Percentiles rank a stretch among this genome's conserved stretches.
phyloP scores from a whole-genome alignment of 257 asterid species.

The Coffea canephora region DNA sequence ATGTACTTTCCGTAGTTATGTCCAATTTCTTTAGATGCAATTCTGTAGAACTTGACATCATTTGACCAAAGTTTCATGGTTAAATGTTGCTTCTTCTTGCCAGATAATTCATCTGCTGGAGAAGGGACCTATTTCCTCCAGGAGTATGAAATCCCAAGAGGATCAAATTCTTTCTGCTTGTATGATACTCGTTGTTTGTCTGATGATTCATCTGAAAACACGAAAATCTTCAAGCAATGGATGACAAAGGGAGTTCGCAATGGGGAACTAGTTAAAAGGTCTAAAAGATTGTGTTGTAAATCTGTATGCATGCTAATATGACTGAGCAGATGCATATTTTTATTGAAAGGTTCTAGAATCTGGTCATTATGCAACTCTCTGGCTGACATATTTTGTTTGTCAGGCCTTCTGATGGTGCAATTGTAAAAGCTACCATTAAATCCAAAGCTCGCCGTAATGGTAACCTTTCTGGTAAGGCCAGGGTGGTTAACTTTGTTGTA shows the following conservation, averaged over 20 bases:
- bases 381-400: slow-evolving; percentile 14
- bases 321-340: neutral
- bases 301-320: neutral
- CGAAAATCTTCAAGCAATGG: slow-evolving; percentile 46
- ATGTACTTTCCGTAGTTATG: slow-evolving; percentile 27
- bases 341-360: neutral
- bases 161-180: slow-evolving; percentile 53
- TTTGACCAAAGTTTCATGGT: neutral
- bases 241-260: slow-evolving; percentile 65
- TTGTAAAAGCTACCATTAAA: slow-evolving; percentile 33
- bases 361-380: neutral
- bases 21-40: neutral
- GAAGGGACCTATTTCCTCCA: slow-evolving; percentile 68
- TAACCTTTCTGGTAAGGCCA: slow-evolving; percentile 19
- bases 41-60: neutral
- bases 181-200: slow-evolving; percentile 73
- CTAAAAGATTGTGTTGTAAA: neutral
- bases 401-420: slow-evolving; percentile 58
- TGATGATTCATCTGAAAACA: slow-evolving; percentile 41
- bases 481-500: slow-evolving; percentile 54
- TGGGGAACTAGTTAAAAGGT: slow-evolving; percentile 71
- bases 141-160: slow-evolving; percentile 65
- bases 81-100: slow-evolving; percentile 9
- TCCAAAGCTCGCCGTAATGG: slow-evolving; percentile 39
- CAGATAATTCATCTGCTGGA: slow-evolving; percentile 48